These are phyloP conservation scores for Seminavis robusta DNA, from an alignment of 108 stramenopile genomes.

Conservation along the genomic window DNA sequence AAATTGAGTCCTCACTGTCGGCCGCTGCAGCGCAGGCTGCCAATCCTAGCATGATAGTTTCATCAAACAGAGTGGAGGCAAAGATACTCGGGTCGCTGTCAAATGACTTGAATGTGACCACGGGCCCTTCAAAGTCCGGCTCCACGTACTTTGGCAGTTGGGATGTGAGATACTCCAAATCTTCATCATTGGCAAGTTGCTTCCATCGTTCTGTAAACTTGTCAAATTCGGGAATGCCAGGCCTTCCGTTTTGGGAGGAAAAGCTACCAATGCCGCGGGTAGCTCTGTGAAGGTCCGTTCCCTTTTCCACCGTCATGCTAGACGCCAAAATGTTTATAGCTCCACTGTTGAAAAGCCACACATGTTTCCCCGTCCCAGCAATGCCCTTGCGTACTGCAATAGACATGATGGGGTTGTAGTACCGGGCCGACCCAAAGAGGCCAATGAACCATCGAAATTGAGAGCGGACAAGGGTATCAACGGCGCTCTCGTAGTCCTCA, in stretches of 20 bases:
- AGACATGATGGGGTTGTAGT: slow-evolving; percentile 24
- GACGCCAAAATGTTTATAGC: not conserved
- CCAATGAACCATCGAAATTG: slow-evolving; percentile 19
- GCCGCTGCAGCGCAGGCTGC: slow-evolving; percentile 3
- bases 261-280: slow-evolving; percentile 22
- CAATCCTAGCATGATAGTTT: slow-evolving; percentile 15
- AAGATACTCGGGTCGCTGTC: not conserved
- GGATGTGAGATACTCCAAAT: slow-evolving; percentile 26
- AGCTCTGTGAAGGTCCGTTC: slow-evolving; percentile 24
- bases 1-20: too few relatives aligned
- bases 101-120: not conserved
- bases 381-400: slow-evolving; percentile 33
- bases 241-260: not conserved
- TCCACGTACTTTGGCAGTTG: not conserved
- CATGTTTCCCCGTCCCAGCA: slow-evolving; percentile 39
- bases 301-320: slow-evolving; percentile 11
- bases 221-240: slow-evolving; percentile 3
- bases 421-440: not conserved
- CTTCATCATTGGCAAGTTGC: slow-evolving; percentile 9
- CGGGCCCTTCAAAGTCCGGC: not conserved
- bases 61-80: slow-evolving; percentile 1
- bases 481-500: not conserved
- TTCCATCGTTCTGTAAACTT: not conserved
- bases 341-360: slow-evolving; percentile 35
- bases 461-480: not conserved